Base-by-base conservation (phyloP, 2,329 filamentous ascomycete genomes). In the Colletotrichum agaves region DNA sequence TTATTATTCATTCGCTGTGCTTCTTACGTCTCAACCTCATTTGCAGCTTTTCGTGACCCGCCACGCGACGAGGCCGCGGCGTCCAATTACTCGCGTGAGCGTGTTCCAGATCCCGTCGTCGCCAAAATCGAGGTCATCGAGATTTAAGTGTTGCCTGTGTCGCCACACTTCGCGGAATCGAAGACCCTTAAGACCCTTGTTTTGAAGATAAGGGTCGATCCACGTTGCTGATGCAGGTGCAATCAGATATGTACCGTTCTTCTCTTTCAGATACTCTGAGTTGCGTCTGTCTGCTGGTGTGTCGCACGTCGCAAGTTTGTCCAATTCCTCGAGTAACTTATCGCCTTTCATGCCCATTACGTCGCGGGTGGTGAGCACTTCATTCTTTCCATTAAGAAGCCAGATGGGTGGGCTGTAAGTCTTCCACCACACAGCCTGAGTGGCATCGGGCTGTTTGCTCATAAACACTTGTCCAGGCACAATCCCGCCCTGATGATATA, bases 331-430 rank as follows among this genome's bases (percentile, higher is more conserved):
- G 1, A 93, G 78, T 75, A 94, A 83, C 6, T 80, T 72, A 2
- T 85, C 82, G 6, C 89, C 89, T 43, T 86, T 82, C 79, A 92
- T 86, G 4, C 91, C 90, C 88, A 93, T 94, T 19, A 94, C 82
- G 74, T 94, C 92, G 67, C 84, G 83, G 1, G 92, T 94, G 33
- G 81, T 84, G n/a, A 94, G 79, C 10, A 91, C 84, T 71, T 90
- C 86, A 71, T 92, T 93, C 77, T 91, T 92, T 61, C 91, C 90
- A 71, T 93, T 91, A 6, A 94, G 82, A 19, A 95, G 84, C 91
- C 92, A 95, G 39, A 91, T 90, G 0, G 92, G 92, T 17, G 92
- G 92, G 75, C 90, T 92, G 75, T 94, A 94, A 1, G 92, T 94
- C 77, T 94, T 94, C 92, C 92, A 95, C 92, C 92, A 95, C 57